Evolutionary conservation across 495 filamentous ascomycete species (phyloP), one percentile per base, ranked within the genome.

Genomic region (Poronia punctata): DNA sequence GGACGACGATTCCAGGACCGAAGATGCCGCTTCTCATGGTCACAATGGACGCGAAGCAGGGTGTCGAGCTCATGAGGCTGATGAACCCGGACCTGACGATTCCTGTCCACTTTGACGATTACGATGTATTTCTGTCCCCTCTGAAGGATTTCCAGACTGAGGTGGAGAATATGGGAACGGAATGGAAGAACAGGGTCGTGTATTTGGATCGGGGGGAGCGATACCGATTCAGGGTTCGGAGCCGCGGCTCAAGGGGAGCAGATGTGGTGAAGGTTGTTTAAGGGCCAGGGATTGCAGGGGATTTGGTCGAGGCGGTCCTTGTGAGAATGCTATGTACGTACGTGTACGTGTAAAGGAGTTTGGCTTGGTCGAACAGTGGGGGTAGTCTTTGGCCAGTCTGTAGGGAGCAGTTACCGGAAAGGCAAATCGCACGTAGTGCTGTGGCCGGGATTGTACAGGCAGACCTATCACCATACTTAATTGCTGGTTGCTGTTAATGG

Each of bases 51-150:
- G 82, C 70, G 7, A 60, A 64, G 55, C 74, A 82, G 57, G 79
- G 82, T 0, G 48, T 83, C 5, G 48, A 77, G 61, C 56, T 83
- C 40, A 74, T 84, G 55, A 53, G 63, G 46, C 34, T 83, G 25
- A 62, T 85, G 1, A 60, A 78, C 10, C 76, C 82, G 28, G 76
- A 83, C 23, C 40, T 83, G 28, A 80, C 75, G 24, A 73, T 85
- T n/a, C 82, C 80, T 22, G 70, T 84, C 14, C 81, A 84, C 53
- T 82, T 72, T 57, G 79, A 84, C 48, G 82, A 83, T 40, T 84
- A 84, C 52, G 68, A 71, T 43, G 77, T 79, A 7, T 75, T 83
- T 40, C 40, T 76, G 27, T 78, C 72, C 26, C 67, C 75, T 12
- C 38, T 83, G 44, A 58, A 60, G n/a, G 79, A 81, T 35, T 83